A percentile compares a stretch with the other conserved stretches of the same genome.
These are phyloP conservation scores for Aeschynomene evenia DNA, from an alignment of 306 rosid genomes.

Conservation along the genomic window DNA sequence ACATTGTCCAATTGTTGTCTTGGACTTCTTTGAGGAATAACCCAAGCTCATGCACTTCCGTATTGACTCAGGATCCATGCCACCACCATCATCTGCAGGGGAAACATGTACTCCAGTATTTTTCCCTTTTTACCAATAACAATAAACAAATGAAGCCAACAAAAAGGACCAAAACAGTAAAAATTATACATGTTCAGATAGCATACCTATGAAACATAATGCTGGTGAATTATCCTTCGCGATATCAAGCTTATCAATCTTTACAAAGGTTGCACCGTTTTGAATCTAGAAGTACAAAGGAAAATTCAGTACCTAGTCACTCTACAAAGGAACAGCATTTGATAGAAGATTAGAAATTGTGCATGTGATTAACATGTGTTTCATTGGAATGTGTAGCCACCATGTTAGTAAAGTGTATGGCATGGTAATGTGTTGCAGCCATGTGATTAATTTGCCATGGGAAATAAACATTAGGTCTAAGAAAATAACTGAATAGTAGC, in stretches of 20 bases:
- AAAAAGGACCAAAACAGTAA: conserved; percentile 4
- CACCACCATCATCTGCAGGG: conserved; percentile 89
- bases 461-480: no score
- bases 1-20: conserved; percentile 95
- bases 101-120: conserved; percentile 16
- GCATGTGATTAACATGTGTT: no score
- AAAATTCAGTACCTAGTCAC: conserved; percentile 24
- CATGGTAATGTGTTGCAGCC: no score
- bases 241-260: conserved; percentile 69
- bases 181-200: conserved; percentile 19
- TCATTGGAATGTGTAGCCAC: no score
- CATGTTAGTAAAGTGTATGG: no score
- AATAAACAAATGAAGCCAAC: conserved; percentile 15
- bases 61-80: conserved; percentile 76
- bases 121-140: conserved; percentile 3
- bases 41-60: conserved; percentile 98
- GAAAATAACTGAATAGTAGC: no score
- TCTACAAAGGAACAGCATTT: conserved; percentile 4
- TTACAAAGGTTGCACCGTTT: conserved; percentile 84
- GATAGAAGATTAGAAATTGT: neutral
- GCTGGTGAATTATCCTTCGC: conserved; percentile 89
- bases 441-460: no score
- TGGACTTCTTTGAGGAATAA: conserved; percentile 87
- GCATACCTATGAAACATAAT: conserved; percentile 70
- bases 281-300: conserved; percentile 51